Base-by-base conservation (phyloP, 129 eudicot genomes). In the Saussurea involucrata region DNA sequence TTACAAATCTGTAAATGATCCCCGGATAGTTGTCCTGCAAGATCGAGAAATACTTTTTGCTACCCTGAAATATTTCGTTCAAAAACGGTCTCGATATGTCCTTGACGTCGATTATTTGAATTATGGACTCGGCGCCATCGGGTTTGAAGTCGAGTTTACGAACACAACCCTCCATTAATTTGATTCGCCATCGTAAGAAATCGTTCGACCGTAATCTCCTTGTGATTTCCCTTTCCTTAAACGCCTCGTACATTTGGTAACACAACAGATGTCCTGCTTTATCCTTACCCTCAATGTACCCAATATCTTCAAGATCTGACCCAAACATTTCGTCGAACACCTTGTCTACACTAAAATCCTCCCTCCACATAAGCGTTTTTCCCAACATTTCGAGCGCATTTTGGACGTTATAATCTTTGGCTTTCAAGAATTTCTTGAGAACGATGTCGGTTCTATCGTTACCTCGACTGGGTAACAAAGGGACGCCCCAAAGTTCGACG, bases 11-110 rank as follows among this genome's bases (percentile, higher is more conserved):
- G 80, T 68, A 82, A 42, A 92, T 80, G 72, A 95, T 42, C 21
- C 95, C 97, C 0, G 99, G 99, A 71, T 95, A 95, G 85, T 88
- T 37, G 22, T 89, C 92, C 49, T 86, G 96, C 83, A 89, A 79
- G 71, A 91, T 25, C 32, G 78, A 25, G 44, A 82, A 67, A 73
- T 82, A 65, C 36, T 82, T 90, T 88, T 82, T 89, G 60, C 74
- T 82, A 33, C 89, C 75, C 66, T 72, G 76, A 32, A 82, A 69
- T 3, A 89, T 72, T 27, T 95, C 94, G 66, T 86, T 91, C 79
- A 81, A 77, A 20, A 85, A 83, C 0, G 76, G 83, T 7, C 87
- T 87, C 8, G 91, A 89, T 13, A 85, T 66, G 66, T 88, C 82
- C 91, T 86, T 88, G 88, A 95, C 76, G 76, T 95, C 99, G n/a